A percentile compares a stretch with the other conserved stretches of the same genome.
phyloP scores from a whole-genome alignment of 805 yeast species.

The Ogataea salicorniae region DNA sequence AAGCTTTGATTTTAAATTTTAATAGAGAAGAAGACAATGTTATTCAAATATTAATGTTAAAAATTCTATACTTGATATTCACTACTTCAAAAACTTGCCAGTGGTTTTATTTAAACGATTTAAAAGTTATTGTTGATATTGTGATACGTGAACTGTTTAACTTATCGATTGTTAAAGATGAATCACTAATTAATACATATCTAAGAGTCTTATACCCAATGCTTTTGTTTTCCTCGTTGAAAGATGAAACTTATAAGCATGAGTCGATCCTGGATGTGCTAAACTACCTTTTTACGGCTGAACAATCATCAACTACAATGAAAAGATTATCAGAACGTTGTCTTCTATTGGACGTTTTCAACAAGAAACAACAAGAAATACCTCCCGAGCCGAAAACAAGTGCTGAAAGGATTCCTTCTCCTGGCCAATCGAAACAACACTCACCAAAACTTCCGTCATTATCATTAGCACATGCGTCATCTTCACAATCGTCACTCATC shows the following conservation, averaged over 20 bases:
- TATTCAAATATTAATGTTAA: conserved; percentile 71
- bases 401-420: too few species aligned
- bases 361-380: not conserved
- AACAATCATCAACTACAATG: conserved; percentile 34
- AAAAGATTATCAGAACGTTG: conserved; percentile 38
- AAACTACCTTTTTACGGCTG: conserved; percentile 38
- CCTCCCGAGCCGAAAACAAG: too few species aligned
- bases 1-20: conserved; percentile 66
- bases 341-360: conserved; percentile 21
- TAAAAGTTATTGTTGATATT: conserved; percentile 79
- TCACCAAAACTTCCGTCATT: too few species aligned
- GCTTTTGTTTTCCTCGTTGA: conserved; percentile 58
- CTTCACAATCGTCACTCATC: conserved; percentile 15
- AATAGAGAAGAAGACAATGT: conserved; percentile 72
- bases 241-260: conserved; percentile 51
- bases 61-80: conserved; percentile 69
- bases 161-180: conserved; percentile 50
- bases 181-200: conserved; percentile 59
- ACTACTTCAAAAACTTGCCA: conserved; percentile 60
- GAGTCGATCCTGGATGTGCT: conserved; percentile 49
- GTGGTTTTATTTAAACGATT: conserved; percentile 74
- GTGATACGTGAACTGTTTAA: conserved; percentile 74
- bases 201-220: conserved; percentile 71
- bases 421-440: too few species aligned
- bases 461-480: conserved; percentile 1